Percentiles rank a stretch among this genome's conserved stretches.
Conservation (phyloP, 2,329 filamentous ascomycete species). For the Cryphonectria parasitica region DNA sequence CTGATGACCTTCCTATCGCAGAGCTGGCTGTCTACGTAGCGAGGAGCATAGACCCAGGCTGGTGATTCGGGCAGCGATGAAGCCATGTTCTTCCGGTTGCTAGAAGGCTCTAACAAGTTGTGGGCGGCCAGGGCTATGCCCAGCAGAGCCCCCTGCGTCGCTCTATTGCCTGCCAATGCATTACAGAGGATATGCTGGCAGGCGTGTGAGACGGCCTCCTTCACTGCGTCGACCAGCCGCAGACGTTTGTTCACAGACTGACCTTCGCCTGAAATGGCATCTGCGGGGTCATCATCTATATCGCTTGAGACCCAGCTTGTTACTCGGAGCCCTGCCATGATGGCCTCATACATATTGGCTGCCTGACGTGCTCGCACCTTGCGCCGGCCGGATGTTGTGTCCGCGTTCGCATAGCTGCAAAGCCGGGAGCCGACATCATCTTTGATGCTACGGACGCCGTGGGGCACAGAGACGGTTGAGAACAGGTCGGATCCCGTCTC, state of each 20-base stretch:
- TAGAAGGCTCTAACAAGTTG: background rate
- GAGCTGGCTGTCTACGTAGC: background rate
- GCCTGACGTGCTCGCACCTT: background rate
- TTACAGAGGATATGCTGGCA: background rate
- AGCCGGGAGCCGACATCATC: background rate
- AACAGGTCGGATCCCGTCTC: background rate
- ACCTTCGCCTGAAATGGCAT: background rate
- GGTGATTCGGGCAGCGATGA: background rate
- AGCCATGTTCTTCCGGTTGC: background rate
- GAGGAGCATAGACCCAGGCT: background rate
- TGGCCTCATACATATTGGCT: background rate
- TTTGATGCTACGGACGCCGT: background rate
- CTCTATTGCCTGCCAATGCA: background rate
- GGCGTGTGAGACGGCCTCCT: background rate
- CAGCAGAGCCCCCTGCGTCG: background rate
- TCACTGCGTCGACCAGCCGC: background rate
- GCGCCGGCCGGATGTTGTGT: background rate
- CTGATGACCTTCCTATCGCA: background rate
- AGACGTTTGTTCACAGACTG: background rate
- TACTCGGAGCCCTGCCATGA: background rate
- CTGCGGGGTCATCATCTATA: background rate
- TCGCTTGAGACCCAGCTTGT: background rate
- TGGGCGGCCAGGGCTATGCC: background rate
- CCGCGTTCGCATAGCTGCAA: background rate
- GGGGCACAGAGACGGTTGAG: background rate